phyloP scores from a whole-genome alignment of 176 grass and related monocot genomes.

The Raddia distichophylla region DNA sequence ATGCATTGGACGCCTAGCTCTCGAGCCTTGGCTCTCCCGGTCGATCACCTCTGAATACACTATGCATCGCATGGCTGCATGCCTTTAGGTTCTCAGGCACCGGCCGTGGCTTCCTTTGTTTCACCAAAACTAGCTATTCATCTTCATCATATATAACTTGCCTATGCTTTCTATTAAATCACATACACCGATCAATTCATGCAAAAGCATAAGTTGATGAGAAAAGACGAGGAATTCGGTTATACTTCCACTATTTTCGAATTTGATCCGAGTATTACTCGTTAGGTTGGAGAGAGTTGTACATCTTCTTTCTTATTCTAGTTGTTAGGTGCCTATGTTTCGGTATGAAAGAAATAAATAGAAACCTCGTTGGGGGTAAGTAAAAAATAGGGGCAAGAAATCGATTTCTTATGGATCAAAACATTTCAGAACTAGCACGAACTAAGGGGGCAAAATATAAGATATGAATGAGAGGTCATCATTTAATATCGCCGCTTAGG shows the following conservation, averaged over 20 bases:
- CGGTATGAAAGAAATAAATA: too few relatives aligned
- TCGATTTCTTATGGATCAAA: too few relatives aligned
- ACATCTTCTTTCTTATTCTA: background rate
- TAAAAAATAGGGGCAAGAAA: too few relatives aligned
- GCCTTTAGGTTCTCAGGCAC: slow-evolving; percentile 21
- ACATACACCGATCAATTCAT: too few relatives aligned
- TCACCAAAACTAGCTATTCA: slow-evolving; percentile 9
- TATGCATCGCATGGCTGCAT: background rate
- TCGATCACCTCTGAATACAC: background rate
- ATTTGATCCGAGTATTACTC: background rate
- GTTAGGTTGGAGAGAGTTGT: background rate
- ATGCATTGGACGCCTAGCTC: background rate
- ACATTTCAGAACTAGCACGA: too few relatives aligned
- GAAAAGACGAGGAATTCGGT: too few relatives aligned
- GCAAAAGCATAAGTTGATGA: too few relatives aligned
- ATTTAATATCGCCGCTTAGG: too few relatives aligned
- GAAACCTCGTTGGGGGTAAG: too few relatives aligned
- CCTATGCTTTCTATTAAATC: background rate
- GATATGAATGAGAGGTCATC: too few relatives aligned
- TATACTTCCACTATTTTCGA: background rate
- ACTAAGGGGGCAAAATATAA: too few relatives aligned
- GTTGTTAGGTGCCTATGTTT: too few relatives aligned
- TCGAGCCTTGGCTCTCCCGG: background rate
- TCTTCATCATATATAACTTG: background rate
- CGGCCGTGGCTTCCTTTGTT: background rate